Evolutionary conservation across 805 yeast species (phyloP), one percentile per base, ranked within the genome.

Genomic region (Soucietia sequanensis): DNA sequence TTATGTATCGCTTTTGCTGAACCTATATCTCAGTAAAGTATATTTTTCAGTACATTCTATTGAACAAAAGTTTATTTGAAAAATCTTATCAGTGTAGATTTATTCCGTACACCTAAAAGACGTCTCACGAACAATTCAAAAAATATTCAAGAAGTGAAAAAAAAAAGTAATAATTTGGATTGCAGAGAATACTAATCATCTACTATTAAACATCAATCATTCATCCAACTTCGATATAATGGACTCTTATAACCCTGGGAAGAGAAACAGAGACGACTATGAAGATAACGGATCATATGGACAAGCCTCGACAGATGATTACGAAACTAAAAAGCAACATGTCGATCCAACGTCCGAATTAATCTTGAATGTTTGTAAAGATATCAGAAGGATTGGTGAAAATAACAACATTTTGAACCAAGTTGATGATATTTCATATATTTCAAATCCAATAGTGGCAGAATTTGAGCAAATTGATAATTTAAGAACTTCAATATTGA

Each of bases 401-500:
- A 65, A 65, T 46, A 48, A 64, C 30, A 64, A 67, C 48, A 45
- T 67, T 24, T 48, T 48, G 23, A 60, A 52, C 38, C 71, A 67
- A 40, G 54, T 70, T 35, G 65, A 70, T 44, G 75, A 71, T 56
- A 71, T 84, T 29, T 81, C 84, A 38, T 78, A 78, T 49, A 79
- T 85, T 47, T 72, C 83, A 23, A 76, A 72, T 35, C 84, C 86
- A 1, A 78, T 83, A 27, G 76, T 75, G 26, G 76, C 76, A 23
- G 85, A 80, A 47, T 76, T 80, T 49, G 85, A 76, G 44, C 72
- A 69, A 42, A 81, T 81, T 36, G 80, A 76, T 39, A 70, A 70
- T 33, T 75, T 82, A 42, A 69, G 86, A 39, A 62, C 61, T 22
- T 76, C 82, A 3, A 63, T 86, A 14, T 60, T 86, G 39, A 69